These are phyloP conservation scores for Gremmenia infestans DNA, from an alignment of 2,329 filamentous ascomycete species.

Conservation along the genomic window DNA sequence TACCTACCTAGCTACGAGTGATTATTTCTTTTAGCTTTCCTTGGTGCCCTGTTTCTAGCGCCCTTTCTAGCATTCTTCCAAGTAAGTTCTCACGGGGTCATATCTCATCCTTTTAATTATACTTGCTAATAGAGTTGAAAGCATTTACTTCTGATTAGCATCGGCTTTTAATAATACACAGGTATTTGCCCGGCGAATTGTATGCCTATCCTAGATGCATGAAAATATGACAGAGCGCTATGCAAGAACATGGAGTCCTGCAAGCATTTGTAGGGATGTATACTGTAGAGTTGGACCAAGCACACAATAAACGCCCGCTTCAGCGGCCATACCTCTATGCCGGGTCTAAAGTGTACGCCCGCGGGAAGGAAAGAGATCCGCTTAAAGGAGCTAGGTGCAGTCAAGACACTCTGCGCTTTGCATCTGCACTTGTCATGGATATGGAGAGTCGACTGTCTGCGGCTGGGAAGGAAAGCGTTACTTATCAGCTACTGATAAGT, in stretches of 20 bases:
- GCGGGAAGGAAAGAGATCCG: background rate
- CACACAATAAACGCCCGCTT: background rate
- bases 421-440: background rate
- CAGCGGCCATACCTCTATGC: background rate
- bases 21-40: no score
- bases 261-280: background rate
- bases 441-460: background rate
- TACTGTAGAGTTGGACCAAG: background rate
- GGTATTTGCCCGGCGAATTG: no score
- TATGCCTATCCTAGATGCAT: no score
- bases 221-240: no score
- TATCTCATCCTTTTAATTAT: no score
- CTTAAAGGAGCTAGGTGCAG: background rate
- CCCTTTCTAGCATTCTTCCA: no score
- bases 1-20: no score
- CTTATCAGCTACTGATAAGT: background rate
- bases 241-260: background rate
- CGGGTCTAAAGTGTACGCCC: background rate
- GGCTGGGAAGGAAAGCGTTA: background rate
- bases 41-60: no score
- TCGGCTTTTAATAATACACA: no score
- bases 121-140: no score
- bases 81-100: no score
- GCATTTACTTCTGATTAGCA: no score
- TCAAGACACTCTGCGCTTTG: background rate